These are phyloP conservation scores for Dendrocalamus latiflorus DNA, from an alignment of 202 grass and related monocot species.

Conservation along the genomic window DNA sequence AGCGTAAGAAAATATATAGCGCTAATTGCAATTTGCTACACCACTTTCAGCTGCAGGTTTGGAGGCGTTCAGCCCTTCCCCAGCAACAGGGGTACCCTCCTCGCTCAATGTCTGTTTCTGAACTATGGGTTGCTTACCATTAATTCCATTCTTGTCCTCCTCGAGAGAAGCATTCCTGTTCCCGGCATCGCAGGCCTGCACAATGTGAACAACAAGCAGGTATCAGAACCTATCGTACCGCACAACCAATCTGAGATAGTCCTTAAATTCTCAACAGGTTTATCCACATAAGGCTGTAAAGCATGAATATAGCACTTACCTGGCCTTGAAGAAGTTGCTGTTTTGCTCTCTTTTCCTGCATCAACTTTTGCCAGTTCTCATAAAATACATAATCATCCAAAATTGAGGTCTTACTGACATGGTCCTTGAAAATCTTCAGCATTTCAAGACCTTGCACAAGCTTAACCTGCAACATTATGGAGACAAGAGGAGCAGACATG, in stretches of 20 bases:
- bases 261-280: not conserved
- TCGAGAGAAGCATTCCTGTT: slow-evolving; percentile 30
- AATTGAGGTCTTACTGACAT: slow-evolving; percentile 78
- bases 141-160: slow-evolving; percentile 51
- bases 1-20: not conserved
- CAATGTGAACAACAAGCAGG: not conserved
- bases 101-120: slow-evolving; percentile 57
- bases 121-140: slow-evolving; percentile 26
- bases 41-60: slow-evolving; percentile 49
- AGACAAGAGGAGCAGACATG: not conserved
- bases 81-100: slow-evolving; percentile 30
- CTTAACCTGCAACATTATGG: slow-evolving; percentile 56
- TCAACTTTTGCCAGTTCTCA: slow-evolving; percentile 6
- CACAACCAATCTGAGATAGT: not conserved
- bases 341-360: slow-evolving; percentile 90
- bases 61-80: not conserved
- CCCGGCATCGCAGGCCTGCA: slow-evolving; percentile 42
- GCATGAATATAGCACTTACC: slow-evolving; percentile 30
- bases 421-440: slow-evolving; percentile 92
- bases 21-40: slow-evolving; percentile 46
- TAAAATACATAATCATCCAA: slow-evolving; percentile 94
- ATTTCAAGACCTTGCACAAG: slow-evolving; percentile 92
- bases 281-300: not conserved
- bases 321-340: slow-evolving; percentile 64
- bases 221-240: slow-evolving; percentile 8